These are phyloP conservation scores for Chalciporus sphaerocephalus DNA, from an alignment of 768 basidiomycete genomes.

Conservation along the genomic window DNA sequence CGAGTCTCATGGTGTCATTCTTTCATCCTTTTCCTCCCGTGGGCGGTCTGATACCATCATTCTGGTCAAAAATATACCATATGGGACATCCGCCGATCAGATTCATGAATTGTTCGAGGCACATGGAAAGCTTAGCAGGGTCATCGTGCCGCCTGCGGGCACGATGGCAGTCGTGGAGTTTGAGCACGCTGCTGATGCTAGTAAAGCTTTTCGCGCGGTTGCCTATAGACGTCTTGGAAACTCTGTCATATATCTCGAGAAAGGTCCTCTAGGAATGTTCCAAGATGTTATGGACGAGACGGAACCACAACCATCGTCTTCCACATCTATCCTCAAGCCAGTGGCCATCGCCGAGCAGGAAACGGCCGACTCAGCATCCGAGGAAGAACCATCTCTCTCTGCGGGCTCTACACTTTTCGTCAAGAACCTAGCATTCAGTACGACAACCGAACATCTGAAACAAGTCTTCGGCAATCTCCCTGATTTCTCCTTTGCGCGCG, in stretches of 20 bases:
- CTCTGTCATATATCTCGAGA: conserved; percentile 88
- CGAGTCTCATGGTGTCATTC: conserved; percentile 66
- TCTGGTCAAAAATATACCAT: conserved; percentile 96
- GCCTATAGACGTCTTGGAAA: conserved; percentile 87
- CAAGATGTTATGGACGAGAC: conserved; percentile 34
- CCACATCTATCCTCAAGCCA: conserved; percentile 24
- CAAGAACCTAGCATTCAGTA: conserved; percentile 95
- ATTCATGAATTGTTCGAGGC: conserved; percentile 76
- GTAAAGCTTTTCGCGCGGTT: conserved; percentile 72
- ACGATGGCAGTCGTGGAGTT: conserved; percentile 92
- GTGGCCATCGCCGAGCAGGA: conserved; percentile 46
- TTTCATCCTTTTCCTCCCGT: conserved; percentile 51
- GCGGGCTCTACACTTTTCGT: conserved; percentile 84
- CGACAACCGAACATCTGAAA: conserved; percentile 67
- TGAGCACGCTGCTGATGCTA: conserved; percentile 63
- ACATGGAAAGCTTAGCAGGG: conserved; percentile 64
- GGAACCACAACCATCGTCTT: conserved; percentile 3
- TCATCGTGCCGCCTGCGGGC: conserved; percentile 87
- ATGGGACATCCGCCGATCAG: conserved; percentile 71
- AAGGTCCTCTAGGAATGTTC: conserved; percentile 85
- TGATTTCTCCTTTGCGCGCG: conserved; percentile 79
- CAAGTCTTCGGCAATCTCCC: conserved; percentile 71
- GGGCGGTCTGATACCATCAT: conserved; percentile 74
- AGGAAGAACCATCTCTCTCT: conserved; percentile 41
- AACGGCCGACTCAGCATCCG: conserved; percentile 29